Base-by-base conservation (phyloP, 2,329 filamentous ascomycete genomes). In the Dactylellina sp. region DNA sequence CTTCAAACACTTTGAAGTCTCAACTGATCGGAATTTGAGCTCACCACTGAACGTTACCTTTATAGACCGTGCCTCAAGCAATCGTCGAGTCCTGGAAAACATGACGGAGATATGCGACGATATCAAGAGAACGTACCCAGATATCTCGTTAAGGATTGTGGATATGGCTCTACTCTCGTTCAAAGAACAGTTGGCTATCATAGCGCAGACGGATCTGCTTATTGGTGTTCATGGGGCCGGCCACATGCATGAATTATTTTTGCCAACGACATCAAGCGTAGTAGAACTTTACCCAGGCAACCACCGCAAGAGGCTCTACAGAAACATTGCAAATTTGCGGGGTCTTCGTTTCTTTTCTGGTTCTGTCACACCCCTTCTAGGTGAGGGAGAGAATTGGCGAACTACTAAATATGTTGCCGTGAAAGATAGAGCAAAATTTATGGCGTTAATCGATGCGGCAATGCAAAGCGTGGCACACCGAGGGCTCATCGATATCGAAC, bases 211-310 rank as follows among this genome's bases (percentile, higher is more conserved):
- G 0, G 82, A 84, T 66, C 71, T 84, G 11, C 78, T 84, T 5
- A 79, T 83, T 3, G 82, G 82, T 25, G 80, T 83, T 0, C 83
- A 84, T 75, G 83, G 83, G 44, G 82, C 82, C 0, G 83, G 81
- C 0, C 77, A 84, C 12, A 82, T 82, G 1, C 82, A 84, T 68
- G 75, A 76, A 0, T 70, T 64, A 32, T 75, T 74, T 18, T 40
- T 79, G 18, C 76, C 75, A 0, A 49, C 76, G n/a, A 75, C 76
- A 28, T 71, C 77, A 1, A 76, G 74, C 11, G 76, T 84, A 6
- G 80, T 84, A 2, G 83, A 85, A 77, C 83, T 84, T 25, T 76
- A 81, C 28, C 83, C 83, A 1, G 70, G 76, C 1, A 78, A 77
- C 3, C 68, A 82, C n/a, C 75, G 78, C 16, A 77, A 81, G 63